Conservation (phyloP, 495 filamentous ascomycete genomes). For the Wilcoxina mikolae region DNA sequence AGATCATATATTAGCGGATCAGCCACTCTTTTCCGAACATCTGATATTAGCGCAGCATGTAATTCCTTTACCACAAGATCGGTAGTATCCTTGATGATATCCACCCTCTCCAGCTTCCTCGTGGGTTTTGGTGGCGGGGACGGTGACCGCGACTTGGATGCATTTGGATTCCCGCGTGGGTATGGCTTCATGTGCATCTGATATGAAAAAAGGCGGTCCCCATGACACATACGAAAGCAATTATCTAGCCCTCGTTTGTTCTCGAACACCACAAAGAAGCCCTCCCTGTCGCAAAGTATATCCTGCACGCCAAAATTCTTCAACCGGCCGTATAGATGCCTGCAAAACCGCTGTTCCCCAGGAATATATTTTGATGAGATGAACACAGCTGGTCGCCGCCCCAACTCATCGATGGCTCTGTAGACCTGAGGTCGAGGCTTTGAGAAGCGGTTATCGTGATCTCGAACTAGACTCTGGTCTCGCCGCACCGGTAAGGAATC, state of each 20-base stretch:
- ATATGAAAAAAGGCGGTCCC: conserved; percentile 74
- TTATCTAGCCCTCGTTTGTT: conserved; percentile 67
- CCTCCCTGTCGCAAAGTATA: conserved; percentile 64
- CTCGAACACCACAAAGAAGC: conserved; percentile 81
- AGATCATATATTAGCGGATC: conserved; percentile 67
- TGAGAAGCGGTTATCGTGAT: conserved; percentile 12
- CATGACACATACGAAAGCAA: conserved; percentile 59
- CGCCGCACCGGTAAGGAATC: not conserved
- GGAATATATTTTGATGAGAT: conserved; percentile 74
- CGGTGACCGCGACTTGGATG: conserved; percentile 29
- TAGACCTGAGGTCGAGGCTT: conserved; percentile 26
- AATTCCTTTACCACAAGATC: conserved; percentile 67
- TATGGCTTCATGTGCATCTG: conserved; percentile 82
- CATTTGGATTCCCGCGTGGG: conserved; percentile 42
- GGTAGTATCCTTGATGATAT: conserved; percentile 69
- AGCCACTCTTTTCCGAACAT: conserved; percentile 71
- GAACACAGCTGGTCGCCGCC: conserved; percentile 82
- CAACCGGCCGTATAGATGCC: conserved; percentile 73
- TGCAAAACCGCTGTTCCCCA: conserved; percentile 65
- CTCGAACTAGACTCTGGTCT: conserved; percentile 21
- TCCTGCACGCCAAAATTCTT: conserved; percentile 61
- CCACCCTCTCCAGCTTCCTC: conserved; percentile 51
- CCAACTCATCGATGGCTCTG: conserved; percentile 45
- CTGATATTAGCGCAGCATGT: conserved; percentile 65
- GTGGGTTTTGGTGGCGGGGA: conserved; percentile 12